Evolutionary conservation across 345 rosid species (phyloP), one percentile per base, ranked within the genome.

Genomic region (Draba incana): DNA sequence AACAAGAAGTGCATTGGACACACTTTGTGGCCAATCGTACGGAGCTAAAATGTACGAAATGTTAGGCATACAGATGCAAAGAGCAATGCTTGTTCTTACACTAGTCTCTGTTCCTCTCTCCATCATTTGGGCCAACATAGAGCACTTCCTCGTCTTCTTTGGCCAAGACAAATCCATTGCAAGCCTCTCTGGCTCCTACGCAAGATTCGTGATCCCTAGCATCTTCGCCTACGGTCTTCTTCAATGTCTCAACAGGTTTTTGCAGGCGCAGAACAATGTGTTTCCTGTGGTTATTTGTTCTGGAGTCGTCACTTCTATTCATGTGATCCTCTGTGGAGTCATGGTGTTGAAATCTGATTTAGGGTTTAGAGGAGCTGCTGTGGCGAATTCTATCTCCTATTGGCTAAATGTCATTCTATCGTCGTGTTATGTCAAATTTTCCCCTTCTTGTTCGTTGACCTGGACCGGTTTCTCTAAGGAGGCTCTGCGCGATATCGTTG

Each of bases 1-100:
- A 53, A 84, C 84, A 82, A 83, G 81, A 28, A 86, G 92, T 69
- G 96, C 90, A 6, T 57, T 85, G 78, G 90, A 85, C 62, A 86
- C 90, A 45, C 55, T 86, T 7, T 86, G 90, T 42, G 92, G 92
- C 14, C 88, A 87, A 81, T 80, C 89, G 35, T 80, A 75, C 57
- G 96, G 91, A 41, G 92, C 92, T 27, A 82, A 82, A 54, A 81
- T 81, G 48, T 83, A 89, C 75, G 83, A 70, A 49, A 87, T 82
- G 86, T 79, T 89, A 41, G 86, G 89, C 8, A 56, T 87, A 28
- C 84, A 89, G 72, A 80, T 84, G 27, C 92, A 85, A 55, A 71
- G 86, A 66, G 96, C 89, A 31, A 87, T 85, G 87, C 78, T 85
- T n/a, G 75, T 72, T 23, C 82, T 89, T 5, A 39, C 75, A 33